Evolutionary conservation across 1,284 basidiomycete species (phyloP), one percentile per base, ranked within the genome.

Genomic region (Cutaneotrichosporon cavernicola): DNA sequence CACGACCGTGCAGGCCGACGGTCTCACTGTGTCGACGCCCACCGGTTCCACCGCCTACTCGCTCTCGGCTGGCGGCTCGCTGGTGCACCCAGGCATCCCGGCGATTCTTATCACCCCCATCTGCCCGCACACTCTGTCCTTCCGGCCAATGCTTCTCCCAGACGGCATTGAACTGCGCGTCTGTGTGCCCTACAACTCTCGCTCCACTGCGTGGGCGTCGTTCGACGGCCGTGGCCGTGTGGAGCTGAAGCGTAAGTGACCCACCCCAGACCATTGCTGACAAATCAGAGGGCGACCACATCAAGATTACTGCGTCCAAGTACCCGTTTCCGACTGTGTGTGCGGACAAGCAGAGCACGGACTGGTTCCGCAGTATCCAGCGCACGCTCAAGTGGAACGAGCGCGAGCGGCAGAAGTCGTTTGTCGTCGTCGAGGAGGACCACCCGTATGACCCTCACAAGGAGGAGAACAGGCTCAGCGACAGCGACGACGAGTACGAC

Each of bases 241-340:
- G 16, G 97, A 99, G 81, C 83, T 97, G 21, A 91, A 90, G 81
- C 94, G 56, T 58, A 43, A 40, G 55, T 43, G 22, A 36, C 7
- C 1, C 55, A 11, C 10, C 26, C 16, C 8, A 9, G 10, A n/a
- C 30, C 26, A 26, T 21, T 21, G 30, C 56, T 58, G 56, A 58
- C 56, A 47, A 22, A 21, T 8, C 46, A 58, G 56, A 98, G 87
- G 97, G 97, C 53, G 97, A 99, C 77, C 97, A 99, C 78, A 98
- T 99, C 83, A 99, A 97, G 82, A 90, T 99, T 65, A 96, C 91
- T 0, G 97, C 97, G 0, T 98, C 95, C 5, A 93, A 90, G 76
- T 99, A 95, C 79, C 97, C 97, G 5, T 99, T 99, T 85, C 97
- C 97, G 0, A 99, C 97, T 1, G 93, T 99, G 6, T 98, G 94